Conservation (phyloP, 768 basidiomycete genomes). For the Lenzites betulinus region DNA sequence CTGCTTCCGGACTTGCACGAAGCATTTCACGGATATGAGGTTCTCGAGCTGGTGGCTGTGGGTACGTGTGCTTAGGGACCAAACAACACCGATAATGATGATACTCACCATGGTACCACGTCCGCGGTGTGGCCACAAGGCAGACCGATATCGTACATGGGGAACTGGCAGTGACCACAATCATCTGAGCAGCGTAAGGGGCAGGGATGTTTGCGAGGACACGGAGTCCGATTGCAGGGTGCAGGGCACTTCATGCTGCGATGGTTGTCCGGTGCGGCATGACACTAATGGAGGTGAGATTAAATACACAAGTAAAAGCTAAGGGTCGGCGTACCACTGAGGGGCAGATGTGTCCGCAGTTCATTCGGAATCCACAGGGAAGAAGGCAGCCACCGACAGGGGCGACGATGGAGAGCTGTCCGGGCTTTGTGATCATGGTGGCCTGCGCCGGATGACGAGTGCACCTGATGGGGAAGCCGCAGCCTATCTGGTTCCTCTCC, state of each 20-base stretch:
- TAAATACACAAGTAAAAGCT: too few relatives aligned
- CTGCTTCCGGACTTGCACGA: slow-evolving; percentile 25
- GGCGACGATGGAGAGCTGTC: slow-evolving; percentile 48
- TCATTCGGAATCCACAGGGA: slow-evolving; percentile 53
- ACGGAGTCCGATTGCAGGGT: slow-evolving; percentile 51
- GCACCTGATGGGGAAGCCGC: slow-evolving; percentile 58
- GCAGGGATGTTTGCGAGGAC: slow-evolving; percentile 61
- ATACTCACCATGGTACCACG: slow-evolving; percentile 33
- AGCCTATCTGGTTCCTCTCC: slow-evolving; percentile 45
- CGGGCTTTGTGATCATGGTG: slow-evolving; percentile 50
- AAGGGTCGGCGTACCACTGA: slow-evolving; percentile 47
- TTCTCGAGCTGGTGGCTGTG: slow-evolving; percentile 31
- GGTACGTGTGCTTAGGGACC: neutral
- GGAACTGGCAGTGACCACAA: slow-evolving; percentile 57
- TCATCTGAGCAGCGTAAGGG: slow-evolving; percentile 47
- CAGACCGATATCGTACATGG: slow-evolving; percentile 46
- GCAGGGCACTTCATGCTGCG: slow-evolving; percentile 46
- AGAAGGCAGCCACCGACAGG: slow-evolving; percentile 65
- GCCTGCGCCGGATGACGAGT: slow-evolving; percentile 50
- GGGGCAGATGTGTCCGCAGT: slow-evolving; percentile 67
- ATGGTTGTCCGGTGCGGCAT: slow-evolving; percentile 62
- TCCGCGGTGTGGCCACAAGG: slow-evolving; percentile 58
- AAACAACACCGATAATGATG: neutral
- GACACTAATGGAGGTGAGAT: slow-evolving; percentile 45
- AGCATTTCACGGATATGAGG: slow-evolving; percentile 28